Evolutionary conservation across 495 filamentous ascomycete species (phyloP).

Genomic region (Xylaria bambusicola): DNA sequence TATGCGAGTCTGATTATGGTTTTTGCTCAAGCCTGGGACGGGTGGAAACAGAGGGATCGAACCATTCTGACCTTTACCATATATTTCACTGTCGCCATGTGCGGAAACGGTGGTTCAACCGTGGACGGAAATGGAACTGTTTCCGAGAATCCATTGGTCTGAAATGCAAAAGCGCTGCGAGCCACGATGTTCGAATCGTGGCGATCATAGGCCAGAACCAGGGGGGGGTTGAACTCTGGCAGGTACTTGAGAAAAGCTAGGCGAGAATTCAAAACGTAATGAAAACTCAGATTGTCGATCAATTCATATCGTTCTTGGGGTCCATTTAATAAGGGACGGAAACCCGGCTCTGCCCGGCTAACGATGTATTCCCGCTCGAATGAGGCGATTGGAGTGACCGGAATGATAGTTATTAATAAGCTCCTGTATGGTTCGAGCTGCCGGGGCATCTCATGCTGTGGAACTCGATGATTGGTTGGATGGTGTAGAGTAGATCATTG

Average conservation of each 20-base stretch:
- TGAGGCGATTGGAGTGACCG: conserved; percentile 7
- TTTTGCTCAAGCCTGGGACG: not conserved
- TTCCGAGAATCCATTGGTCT: not conserved
- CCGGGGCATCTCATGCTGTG: not conserved
- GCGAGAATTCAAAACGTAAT: conserved; percentile 14
- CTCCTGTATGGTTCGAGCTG: not conserved
- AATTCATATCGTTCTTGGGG: conserved; percentile 12
- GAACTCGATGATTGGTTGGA: not conserved
- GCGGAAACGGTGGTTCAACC: not conserved
- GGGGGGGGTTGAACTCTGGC: not conserved
- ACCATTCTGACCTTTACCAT: conserved; percentile 9
- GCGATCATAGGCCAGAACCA: conserved; percentile 6
- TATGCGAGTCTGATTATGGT: not conserved
- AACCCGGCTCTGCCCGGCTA: conserved; percentile 10
- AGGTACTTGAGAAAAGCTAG: not conserved
- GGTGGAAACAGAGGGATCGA: not conserved
- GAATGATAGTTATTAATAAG: not conserved
- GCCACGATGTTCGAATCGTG: conserved; percentile 7
- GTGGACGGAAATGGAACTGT: conserved; percentile 13
- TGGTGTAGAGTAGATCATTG: not conserved
- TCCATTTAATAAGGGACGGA: conserved; percentile 9
- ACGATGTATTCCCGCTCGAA: conserved; percentile 6
- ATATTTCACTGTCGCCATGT: conserved; percentile 2
- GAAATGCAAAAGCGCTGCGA: not conserved
- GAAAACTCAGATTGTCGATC: conserved; percentile 15